These are phyloP conservation scores for Leccinum variicolor DNA, from an alignment of 768 basidiomycete species.

Conservation along the genomic window DNA sequence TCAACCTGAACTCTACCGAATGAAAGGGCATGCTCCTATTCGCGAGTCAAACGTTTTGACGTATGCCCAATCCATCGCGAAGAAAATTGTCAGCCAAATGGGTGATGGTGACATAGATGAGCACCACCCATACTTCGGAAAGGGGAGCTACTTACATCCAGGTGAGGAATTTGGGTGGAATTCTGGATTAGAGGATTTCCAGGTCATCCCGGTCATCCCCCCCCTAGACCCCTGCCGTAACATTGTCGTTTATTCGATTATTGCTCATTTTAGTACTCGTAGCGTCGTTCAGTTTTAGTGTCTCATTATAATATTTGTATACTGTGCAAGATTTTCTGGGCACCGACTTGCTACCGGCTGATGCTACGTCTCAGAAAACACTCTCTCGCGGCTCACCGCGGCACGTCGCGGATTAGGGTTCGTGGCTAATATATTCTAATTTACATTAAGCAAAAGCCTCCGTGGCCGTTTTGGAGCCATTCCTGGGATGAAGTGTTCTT, in stretches of 20 bases:
- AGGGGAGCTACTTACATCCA: background rate
- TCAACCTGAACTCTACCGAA: background rate
- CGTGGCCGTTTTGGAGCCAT: background rate
- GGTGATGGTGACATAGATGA: background rate
- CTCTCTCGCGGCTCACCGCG: background rate
- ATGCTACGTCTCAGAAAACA: too few species aligned
- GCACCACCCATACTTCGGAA: background rate
- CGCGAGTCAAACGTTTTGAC: background rate
- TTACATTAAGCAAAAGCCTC: background rate
- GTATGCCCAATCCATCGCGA: background rate
- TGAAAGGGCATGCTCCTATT: background rate
- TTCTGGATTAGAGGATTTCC: background rate
- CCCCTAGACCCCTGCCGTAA: too few species aligned
- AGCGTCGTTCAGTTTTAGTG: too few species aligned
- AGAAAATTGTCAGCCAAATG: background rate
- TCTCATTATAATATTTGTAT: too few species aligned
- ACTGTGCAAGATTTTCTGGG: too few species aligned
- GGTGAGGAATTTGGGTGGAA: background rate
- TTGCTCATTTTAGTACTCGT: too few species aligned
- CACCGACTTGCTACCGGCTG: too few species aligned
- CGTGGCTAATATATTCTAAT: background rate
- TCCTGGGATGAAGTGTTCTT: background rate
- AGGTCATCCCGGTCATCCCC: too few species aligned
- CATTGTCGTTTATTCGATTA: too few species aligned
- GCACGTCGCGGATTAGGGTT: background rate